These are phyloP conservation scores for Camelina hispida DNA, from an alignment of 345 rosid genomes.

Conservation along the genomic window DNA sequence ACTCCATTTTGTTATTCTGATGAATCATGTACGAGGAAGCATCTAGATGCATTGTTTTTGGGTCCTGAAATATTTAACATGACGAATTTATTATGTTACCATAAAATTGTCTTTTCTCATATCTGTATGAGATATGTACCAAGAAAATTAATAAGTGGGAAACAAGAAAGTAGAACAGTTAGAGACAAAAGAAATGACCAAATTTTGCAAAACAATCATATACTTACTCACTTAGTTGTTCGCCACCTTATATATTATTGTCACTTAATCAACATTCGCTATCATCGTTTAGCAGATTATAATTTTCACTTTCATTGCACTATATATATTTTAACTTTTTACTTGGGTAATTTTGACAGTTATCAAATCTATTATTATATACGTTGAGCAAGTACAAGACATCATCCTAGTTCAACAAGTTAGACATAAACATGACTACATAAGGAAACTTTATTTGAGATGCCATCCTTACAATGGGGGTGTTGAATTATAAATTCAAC, in stretches of 20 bases:
- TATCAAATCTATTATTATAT: neutral
- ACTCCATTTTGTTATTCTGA: no score
- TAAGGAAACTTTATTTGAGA: neutral
- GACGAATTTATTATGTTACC: no score
- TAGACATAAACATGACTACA: neutral
- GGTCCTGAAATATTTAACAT: neutral
- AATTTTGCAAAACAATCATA: constrained; percentile 6
- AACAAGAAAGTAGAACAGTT: constrained; percentile 1
- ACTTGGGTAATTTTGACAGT: neutral
- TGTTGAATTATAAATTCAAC: no score
- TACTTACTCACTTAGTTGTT: neutral
- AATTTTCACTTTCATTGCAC: neutral
- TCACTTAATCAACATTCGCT: constrained; percentile 10
- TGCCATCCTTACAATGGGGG: neutral
- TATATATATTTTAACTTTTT: neutral
- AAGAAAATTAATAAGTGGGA: constrained; percentile 13
- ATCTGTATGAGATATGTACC: neutral
- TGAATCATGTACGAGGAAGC: neutral
- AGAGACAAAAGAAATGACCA: constrained; percentile 4
- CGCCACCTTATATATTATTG: constrained; percentile 2
- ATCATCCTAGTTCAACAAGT: no score
- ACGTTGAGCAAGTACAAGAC: neutral
- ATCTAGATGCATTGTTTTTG: neutral
- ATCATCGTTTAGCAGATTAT: neutral
- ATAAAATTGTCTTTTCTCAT: no score